Conservation (phyloP, 1,139 yeast genomes). For the Yamadazyma buinensis region DNA sequence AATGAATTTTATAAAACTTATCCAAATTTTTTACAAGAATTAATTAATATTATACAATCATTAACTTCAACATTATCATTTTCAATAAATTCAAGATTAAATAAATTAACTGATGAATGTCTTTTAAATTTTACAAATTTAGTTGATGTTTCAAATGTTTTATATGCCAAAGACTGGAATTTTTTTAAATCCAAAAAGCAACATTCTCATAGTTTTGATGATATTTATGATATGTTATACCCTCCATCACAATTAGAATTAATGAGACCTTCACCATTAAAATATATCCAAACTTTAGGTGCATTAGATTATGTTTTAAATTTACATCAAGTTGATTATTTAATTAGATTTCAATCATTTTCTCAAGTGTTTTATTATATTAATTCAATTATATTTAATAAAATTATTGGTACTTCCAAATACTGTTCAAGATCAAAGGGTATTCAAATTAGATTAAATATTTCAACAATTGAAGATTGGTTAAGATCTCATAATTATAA, state of each 20-base stretch:
- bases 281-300: conserved; percentile 80
- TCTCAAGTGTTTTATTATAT: conserved; percentile 80
- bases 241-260: conserved; percentile 65
- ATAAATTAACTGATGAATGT: conserved; percentile 57
- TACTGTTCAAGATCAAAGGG: conserved; percentile 82
- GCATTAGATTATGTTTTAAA: conserved; percentile 85
- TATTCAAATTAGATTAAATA: conserved; percentile 79
- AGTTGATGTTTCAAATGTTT: conserved; percentile 56
- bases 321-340: conserved; percentile 73
- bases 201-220: conserved; percentile 54
- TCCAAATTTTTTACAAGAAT: conserved; percentile 58
- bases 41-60: conserved; percentile 56
- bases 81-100: conserved; percentile 59
- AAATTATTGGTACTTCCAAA: conserved; percentile 59
- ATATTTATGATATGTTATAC: conserved; percentile 62
- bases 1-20: conserved; percentile 51
- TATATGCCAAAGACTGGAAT: conserved; percentile 75
- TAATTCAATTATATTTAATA: conserved; percentile 69
- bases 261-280: conserved; percentile 82
- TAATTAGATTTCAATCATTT: conserved; percentile 70
- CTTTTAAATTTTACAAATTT: conserved; percentile 60
- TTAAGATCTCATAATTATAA: conserved; percentile 70
- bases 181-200: conserved; percentile 54
- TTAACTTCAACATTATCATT: conserved; percentile 61
- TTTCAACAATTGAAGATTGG: conserved; percentile 92